phyloP scores from a whole-genome alignment of 306 rosid genomes.

The Citrullus colocynthis region DNA sequence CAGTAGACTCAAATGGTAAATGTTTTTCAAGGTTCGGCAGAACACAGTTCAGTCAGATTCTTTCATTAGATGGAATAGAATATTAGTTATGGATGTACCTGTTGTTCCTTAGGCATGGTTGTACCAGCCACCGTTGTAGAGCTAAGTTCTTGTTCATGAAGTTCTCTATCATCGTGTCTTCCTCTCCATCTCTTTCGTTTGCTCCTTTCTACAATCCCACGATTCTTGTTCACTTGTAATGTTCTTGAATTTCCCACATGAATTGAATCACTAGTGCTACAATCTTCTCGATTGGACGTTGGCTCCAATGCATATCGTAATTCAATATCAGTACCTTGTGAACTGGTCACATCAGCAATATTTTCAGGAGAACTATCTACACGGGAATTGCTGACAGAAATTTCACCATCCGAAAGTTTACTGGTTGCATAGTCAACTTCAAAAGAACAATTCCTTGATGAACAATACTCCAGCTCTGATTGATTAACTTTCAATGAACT shows the following conservation, averaged over 20 bases:
- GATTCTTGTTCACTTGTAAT: conserved; percentile 42
- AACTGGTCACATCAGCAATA: conserved; percentile 57
- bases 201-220: conserved; percentile 60
- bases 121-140: conserved; percentile 16
- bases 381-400: conserved; percentile 49
- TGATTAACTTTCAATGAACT: conserved; percentile 41
- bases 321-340: conserved; percentile 49
- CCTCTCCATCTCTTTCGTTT: conserved; percentile 98
- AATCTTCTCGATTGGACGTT: conserved; percentile 54
- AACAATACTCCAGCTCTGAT: conserved; percentile 32
- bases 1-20: conserved; percentile 26
- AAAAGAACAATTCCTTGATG: conserved; percentile 50
- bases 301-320: conserved; percentile 55
- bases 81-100: conserved; percentile 34
- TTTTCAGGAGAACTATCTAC: conserved; percentile 64
- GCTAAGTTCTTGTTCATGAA: conserved; percentile 43
- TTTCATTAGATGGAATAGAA: conserved; percentile 5
- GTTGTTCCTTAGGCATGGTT: conserved; percentile 38
- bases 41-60: conserved; percentile 15
- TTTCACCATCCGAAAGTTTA: conserved; percentile 76
- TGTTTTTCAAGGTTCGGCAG: conserved; percentile 53
- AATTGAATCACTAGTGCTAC: conserved; percentile 87
- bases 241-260: conserved; percentile 42
- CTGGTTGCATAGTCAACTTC: conserved; percentile 49
- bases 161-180: conserved; percentile 52